Evolutionary conservation across 768 basidiomycete genomes (phyloP), one percentile per base, ranked within the genome.

Genomic region (Tulasnella sp.): DNA sequence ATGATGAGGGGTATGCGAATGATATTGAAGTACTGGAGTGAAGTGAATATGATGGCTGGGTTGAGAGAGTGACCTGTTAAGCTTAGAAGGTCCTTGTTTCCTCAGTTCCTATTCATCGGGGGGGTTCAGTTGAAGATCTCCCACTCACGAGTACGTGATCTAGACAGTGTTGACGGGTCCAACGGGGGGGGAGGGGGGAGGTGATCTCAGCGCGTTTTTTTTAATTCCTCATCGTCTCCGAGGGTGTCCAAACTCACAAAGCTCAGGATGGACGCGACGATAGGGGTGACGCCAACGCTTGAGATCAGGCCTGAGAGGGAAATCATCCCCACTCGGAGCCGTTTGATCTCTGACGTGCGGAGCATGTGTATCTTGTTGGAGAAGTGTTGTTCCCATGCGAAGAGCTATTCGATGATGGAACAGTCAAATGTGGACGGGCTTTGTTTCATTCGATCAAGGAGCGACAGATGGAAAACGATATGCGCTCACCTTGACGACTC

Each of bases 21-120:
- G n/a, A 96, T 72, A 63, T 84, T 85, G 77, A 94, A 97, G 3
- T 92, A 74, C 0, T 86, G 83, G 53, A 97, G 73, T 19, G 90
- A 90, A 22, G 92, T 75, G 70, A 96, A 96, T 60, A 94, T 78
- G 34, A 80, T 76, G 0, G 82, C 83, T 0, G 93, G 78, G 21
- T 83, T 72, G 30, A 89, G 76, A 3, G 70, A 43, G 66, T 91
- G 87, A 0, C 86, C 86, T 0, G 82, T 38, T 38, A 38, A 38
- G 15, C 34, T 38, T 5, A 38, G 15, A 38, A 38, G 15, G 15
- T n/a, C n/a, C n/a, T n/a, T n/a, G n/a, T n/a, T n/a, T n/a, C n/a
- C n/a, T n/a, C n/a, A n/a, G n/a, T n/a, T n/a, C n/a, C n/a, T n/a
- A n/a, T n/a, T n/a, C n/a, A n/a, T n/a, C n/a, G n/a, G n/a, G n/a